Percentiles rank a stretch among this genome's conserved stretches.
Evolutionary conservation across 208 protist species (phyloP).

Genomic region (Herpetomonas tarakana): DNA sequence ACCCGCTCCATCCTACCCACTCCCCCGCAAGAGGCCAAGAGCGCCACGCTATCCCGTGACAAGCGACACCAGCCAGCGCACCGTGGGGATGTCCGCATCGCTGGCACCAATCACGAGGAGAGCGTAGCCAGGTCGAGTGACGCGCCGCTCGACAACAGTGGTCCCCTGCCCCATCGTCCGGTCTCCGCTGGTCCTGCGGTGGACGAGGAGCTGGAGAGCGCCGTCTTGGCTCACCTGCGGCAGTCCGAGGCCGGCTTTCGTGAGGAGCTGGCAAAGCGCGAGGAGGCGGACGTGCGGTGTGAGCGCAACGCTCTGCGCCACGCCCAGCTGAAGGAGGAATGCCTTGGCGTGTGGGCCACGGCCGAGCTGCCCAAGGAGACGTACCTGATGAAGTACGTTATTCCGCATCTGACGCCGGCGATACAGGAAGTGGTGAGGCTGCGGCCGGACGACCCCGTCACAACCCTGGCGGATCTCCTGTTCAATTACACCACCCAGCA

Average conservation of each 20-base stretch:
- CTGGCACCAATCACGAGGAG: too few relatives aligned
- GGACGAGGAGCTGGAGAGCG: not conserved
- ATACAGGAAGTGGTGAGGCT: slow-evolving; percentile 85
- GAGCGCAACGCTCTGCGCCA: slow-evolving; percentile 56
- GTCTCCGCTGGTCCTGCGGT: too few relatives aligned
- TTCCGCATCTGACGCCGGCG: slow-evolving; percentile 90
- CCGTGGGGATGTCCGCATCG: too few relatives aligned
- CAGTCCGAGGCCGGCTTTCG: slow-evolving; percentile 10
- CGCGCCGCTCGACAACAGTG: too few relatives aligned
- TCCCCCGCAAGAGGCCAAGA: not conserved
- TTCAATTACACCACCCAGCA: slow-evolving; percentile 47
- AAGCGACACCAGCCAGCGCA: too few relatives aligned
- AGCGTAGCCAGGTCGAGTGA: too few relatives aligned
- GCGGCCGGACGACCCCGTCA: slow-evolving; percentile 91
- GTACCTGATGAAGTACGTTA: slow-evolving; percentile 93
- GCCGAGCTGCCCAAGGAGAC: slow-evolving; percentile 63
- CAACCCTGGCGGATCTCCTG: slow-evolving; percentile 86
- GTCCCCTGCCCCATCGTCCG: too few relatives aligned
- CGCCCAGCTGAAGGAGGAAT: slow-evolving; percentile 54
- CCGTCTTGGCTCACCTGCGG: slow-evolving; percentile 11
- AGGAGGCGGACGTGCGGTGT: slow-evolving; percentile 22
- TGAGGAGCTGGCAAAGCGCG: slow-evolving; percentile 20
- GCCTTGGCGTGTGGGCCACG: slow-evolving; percentile 12
- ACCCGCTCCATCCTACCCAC: not conserved
- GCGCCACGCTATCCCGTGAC: not conserved